A percentile compares a stretch with the other conserved stretches of the same genome.
phyloP scores from a whole-genome alignment of 2,329 filamentous ascomycete genomes.

The Juglanconis sp. region DNA sequence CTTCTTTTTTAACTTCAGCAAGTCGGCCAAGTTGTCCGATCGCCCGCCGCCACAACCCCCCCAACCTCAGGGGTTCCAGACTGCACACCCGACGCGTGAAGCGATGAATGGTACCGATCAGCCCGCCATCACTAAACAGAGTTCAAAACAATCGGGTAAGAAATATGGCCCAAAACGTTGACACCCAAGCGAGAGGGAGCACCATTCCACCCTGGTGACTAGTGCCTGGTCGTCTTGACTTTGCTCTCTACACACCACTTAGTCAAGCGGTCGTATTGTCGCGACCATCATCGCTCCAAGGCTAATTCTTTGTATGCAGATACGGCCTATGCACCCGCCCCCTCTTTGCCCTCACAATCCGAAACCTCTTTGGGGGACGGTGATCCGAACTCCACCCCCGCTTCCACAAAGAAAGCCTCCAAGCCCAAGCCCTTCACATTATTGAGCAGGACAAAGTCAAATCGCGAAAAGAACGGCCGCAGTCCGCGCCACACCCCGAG shows the following conservation, averaged over 20 bases:
- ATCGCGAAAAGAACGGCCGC: slow-evolving; percentile 47
- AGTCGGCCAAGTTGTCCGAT: slow-evolving; percentile 41
- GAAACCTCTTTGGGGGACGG: slow-evolving; percentile 49
- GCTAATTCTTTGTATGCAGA: slow-evolving; percentile 26
- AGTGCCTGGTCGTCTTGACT: neutral
- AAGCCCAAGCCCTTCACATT: slow-evolving; percentile 56
- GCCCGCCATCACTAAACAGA: slow-evolving; percentile 26
- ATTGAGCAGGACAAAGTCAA: slow-evolving; percentile 49
- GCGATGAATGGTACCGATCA: slow-evolving; percentile 25
- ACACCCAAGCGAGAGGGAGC: neutral
- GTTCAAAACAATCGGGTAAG: slow-evolving; percentile 31
- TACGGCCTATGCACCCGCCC: slow-evolving; percentile 36
- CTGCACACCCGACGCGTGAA: slow-evolving; percentile 8
- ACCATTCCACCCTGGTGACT: neutral
- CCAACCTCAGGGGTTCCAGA: slow-evolving; percentile 21
- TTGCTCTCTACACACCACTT: neutral
- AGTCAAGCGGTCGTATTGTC: neutral
- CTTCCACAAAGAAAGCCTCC: slow-evolving; percentile 36
- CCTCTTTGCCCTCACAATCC: slow-evolving; percentile 45
- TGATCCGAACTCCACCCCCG: slow-evolving; percentile 33
- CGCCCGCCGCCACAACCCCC: slow-evolving; percentile 24
- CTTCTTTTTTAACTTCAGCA: slow-evolving; percentile 51
- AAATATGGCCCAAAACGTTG: neutral
- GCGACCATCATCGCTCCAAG: neutral
- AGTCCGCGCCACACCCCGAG: slow-evolving; percentile 24